Base-by-base conservation (phyloP, 192 early-diverging fungal genomes). In the Dimargaris verticillata region DNA sequence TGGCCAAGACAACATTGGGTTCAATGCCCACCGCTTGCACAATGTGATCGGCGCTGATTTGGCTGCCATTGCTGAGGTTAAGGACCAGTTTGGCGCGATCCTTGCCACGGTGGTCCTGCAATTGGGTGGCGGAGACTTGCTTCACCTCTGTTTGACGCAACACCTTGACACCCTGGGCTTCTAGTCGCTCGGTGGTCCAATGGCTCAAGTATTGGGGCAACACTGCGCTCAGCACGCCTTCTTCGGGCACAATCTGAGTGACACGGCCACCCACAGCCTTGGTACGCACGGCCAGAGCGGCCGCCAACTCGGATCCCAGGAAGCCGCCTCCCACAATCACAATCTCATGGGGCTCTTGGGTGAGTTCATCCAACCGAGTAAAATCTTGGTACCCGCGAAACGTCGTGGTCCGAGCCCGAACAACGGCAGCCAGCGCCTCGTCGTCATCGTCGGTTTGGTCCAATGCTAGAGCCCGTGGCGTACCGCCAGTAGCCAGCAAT, bases 311-410 rank as follows among this genome's bases (percentile, higher is more conserved):
- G 50, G 71, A 73, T n/a, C 82, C 82, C 50, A 84, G 69, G 68
- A 84, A 80, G 13, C 82, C 82, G 29, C 80, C 80, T 50, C 82
- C 82, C 20, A 84, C 61, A 47, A 84, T 64, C 22, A 72, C 80
- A 63, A 84, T 70, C 52, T 66, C 70, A n/a, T 68, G 69, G 50
- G 63, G 62, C 43, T 68, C 63, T 41, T 78, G 67, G 29, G 70
- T 68, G 3, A 71, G 49, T 20, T 61, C 62, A 44, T 77, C 70
- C 26, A 84, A 60, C 55, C 72, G 59, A 53, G 72, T 64, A 60
- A 75, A 79, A 55, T 84, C 82, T 47, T 73, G 68, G 22, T 78
- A 66, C 20, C 72, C 77, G 52, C 82, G 73, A 75, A 77, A 84
- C 10, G 80, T 80, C 0, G 71, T 73, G 29, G 79, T 73, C 20